Conservation (phyloP, 192 early-diverging fungal genomes). For the Oehlia diaphana region DNA sequence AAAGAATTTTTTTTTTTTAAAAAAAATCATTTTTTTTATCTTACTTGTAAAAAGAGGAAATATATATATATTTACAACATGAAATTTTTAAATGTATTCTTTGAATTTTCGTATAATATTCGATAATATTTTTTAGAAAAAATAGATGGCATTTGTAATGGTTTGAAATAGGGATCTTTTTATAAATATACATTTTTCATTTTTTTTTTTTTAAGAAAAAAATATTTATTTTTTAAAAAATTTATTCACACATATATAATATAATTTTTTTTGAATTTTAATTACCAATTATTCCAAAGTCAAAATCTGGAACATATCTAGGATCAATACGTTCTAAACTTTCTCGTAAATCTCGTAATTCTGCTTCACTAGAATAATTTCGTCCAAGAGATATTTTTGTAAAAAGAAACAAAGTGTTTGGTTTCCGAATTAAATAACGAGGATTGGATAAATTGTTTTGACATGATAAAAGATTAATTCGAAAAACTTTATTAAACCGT, state of each 20-base stretch:
- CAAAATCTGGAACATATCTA: background rate
- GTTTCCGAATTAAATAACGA: background rate
- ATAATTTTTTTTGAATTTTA: background rate
- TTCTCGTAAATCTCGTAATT: background rate
- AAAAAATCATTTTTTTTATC: too few species aligned
- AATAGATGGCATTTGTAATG: background rate
- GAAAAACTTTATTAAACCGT: background rate
- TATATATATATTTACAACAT: background rate
- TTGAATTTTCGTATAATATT: background rate
- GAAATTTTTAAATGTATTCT: background rate
- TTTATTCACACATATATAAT: background rate
- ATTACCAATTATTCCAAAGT: background rate
- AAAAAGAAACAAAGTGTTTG: background rate
- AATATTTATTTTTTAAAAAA: background rate
- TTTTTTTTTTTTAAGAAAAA: background rate
- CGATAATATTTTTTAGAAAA: conserved; percentile 1
- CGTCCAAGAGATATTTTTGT: background rate
- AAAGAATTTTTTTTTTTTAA: too few species aligned
- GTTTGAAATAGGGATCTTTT: background rate
- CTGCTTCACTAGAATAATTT: background rate
- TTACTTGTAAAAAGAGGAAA: too few species aligned
- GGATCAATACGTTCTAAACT: background rate
- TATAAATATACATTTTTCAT: background rate
- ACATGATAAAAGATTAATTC: background rate
- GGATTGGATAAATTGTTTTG: background rate